Conservation (phyloP, 768 basidiomycete species). For the Myochromella boudieri region DNA sequence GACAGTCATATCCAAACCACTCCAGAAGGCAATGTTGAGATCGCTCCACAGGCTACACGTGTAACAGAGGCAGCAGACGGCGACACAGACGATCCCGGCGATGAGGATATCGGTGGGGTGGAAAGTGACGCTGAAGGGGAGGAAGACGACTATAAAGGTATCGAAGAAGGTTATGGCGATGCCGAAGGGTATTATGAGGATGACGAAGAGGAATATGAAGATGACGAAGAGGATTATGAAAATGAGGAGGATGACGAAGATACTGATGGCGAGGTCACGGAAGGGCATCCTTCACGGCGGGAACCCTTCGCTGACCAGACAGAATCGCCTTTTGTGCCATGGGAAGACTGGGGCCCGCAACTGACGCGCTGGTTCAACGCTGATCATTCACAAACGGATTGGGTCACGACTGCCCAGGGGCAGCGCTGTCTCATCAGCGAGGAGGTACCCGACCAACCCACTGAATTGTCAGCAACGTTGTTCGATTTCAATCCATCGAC, state of each 20-base stretch:
- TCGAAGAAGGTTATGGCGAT: background rate
- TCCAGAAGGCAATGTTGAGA: no score
- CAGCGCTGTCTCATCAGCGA: constrained; percentile 18
- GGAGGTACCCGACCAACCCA: no score
- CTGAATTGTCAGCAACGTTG: background rate
- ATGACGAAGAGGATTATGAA: background rate
- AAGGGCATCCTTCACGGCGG: background rate
- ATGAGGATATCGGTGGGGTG: no score
- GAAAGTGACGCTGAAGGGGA: no score
- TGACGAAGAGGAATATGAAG: background rate
- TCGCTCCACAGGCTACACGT: background rate
- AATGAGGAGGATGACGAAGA: background rate
- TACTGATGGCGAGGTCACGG: background rate
- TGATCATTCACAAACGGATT: constrained; percentile 2
- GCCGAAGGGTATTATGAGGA: background rate
- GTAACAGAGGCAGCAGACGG: background rate
- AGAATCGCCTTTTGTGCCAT: constrained; percentile 3
- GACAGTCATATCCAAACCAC: no score
- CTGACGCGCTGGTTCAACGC: constrained; percentile 19
- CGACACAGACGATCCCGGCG: background rate
- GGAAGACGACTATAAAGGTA: no score
- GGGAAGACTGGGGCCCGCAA: constrained; percentile 21
- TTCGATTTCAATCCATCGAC: constrained; percentile 10
- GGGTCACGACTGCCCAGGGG: constrained; percentile 24
- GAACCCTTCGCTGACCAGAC: background rate